phyloP scores from a whole-genome alignment of 1,284 basidiomycete species.

The Papiliotrema fonsecae region DNA sequence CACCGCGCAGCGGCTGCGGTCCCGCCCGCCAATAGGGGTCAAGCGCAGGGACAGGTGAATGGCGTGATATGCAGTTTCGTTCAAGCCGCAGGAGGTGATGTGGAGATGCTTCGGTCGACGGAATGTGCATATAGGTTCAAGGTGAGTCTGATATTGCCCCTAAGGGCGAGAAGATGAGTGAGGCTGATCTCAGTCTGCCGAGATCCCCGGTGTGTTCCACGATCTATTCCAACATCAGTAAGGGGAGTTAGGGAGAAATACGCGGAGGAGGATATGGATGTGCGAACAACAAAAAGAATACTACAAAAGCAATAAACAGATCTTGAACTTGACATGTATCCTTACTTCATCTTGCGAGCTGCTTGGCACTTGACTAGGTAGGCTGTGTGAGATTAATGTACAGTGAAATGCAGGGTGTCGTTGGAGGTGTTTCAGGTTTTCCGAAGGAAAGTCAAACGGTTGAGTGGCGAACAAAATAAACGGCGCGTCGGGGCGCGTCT shows the following conservation, averaged over 20 bases:
- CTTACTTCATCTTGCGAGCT: no score
- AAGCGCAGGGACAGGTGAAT: slow-evolving; percentile 18
- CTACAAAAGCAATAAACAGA: no score
- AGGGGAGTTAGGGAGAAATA: neutral
- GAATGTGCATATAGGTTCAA: slow-evolving; percentile 91
- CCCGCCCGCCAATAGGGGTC: slow-evolving; percentile 15
- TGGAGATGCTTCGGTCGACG: slow-evolving; percentile 94
- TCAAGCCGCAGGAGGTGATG: slow-evolving; percentile 91
- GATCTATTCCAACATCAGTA: slow-evolving; percentile 41
- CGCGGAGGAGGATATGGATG: neutral
- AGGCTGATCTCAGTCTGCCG: slow-evolving; percentile 34
- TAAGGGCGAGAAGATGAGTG: neutral
- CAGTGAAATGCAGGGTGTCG: no score
- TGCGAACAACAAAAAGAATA: no score
- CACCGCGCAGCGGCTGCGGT: slow-evolving; percentile 53
- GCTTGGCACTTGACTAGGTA: no score
- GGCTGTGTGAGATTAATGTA: no score
- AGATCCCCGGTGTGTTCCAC: slow-evolving; percentile 44
- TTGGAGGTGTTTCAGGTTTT: no score
- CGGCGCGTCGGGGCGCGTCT: no score
- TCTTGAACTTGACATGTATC: no score
- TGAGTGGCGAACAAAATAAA: no score
- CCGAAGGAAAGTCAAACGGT: no score
- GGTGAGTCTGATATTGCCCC: slow-evolving; percentile 21
- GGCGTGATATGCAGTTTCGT: slow-evolving; percentile 87